These are phyloP conservation scores for Chalaropsis ovoidea DNA, from an alignment of 2,329 filamentous ascomycete species.

Conservation along the genomic window DNA sequence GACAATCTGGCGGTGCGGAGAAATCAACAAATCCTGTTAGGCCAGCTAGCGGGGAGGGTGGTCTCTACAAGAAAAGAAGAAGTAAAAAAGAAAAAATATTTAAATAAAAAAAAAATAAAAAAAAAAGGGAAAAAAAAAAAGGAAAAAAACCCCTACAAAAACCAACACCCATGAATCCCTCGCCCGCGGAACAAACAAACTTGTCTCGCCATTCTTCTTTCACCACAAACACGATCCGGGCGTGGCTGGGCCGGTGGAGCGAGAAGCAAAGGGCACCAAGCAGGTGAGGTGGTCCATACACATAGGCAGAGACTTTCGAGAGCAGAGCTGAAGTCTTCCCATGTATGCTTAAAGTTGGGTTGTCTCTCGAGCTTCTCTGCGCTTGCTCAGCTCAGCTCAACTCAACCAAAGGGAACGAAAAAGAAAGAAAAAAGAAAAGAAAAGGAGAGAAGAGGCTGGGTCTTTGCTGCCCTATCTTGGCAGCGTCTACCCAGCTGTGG, in stretches of 20 bases:
- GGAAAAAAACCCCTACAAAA: background rate
- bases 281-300: background rate
- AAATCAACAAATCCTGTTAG: background rate
- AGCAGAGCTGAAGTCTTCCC: background rate
- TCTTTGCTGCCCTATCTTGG: background rate
- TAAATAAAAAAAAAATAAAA: no score
- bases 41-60: background rate
- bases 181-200: background rate
- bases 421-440: background rate
- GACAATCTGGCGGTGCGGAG: slow-evolving; percentile 2
- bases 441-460: background rate
- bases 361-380: background rate
- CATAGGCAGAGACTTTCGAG: background rate
- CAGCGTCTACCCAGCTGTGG: background rate
- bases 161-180: no score
- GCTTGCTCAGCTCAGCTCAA: background rate
- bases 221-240: no score
- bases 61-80: background rate
- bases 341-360: background rate
- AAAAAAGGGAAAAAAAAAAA: background rate
- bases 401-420: background rate
- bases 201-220: background rate
- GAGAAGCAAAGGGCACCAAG: background rate
- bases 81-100: background rate
- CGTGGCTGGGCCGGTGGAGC: background rate